phyloP scores from a whole-genome alignment of 352 stramenopile species.

The Globisporangium takayamanum region DNA sequence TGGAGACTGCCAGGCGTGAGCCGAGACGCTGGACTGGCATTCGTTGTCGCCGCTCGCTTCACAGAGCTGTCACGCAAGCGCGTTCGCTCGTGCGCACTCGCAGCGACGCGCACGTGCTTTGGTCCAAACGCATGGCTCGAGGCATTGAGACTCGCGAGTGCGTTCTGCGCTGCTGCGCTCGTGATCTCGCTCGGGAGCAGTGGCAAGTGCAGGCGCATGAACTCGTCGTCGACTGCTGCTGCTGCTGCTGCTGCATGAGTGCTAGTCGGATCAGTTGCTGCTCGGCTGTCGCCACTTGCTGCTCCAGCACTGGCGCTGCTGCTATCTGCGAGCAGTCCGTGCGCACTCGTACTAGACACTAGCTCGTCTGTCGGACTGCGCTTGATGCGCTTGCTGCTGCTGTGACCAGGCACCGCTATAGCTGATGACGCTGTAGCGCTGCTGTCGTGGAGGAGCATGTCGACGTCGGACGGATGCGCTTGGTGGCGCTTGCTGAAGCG shows the following conservation, averaged over 20 bases:
- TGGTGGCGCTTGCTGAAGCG: slow-evolving; percentile 71
- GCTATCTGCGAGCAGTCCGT: too few species aligned
- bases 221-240: slow-evolving; percentile 22
- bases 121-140: too few species aligned
- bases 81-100: neutral
- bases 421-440: slow-evolving; percentile 5
- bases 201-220: slow-evolving; percentile 41
- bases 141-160: too few species aligned
- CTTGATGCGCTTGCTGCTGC: slow-evolving; percentile 21
- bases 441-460: slow-evolving; percentile 29
- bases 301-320: neutral
- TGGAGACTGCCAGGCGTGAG: too few species aligned
- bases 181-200: slow-evolving; percentile 21
- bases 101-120: neutral
- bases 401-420: neutral
- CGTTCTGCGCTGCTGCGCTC: neutral
- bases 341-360: too few species aligned
- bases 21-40: too few species aligned
- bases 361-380: neutral
- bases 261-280: neutral
- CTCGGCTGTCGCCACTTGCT: neutral
- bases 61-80: too few species aligned
- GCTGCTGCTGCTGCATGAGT: neutral
- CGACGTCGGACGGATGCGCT: slow-evolving; percentile 27
- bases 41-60: too few species aligned